Conservation (phyloP, 371 early-diverging fungal species). For the Mucor indicus region DNA sequence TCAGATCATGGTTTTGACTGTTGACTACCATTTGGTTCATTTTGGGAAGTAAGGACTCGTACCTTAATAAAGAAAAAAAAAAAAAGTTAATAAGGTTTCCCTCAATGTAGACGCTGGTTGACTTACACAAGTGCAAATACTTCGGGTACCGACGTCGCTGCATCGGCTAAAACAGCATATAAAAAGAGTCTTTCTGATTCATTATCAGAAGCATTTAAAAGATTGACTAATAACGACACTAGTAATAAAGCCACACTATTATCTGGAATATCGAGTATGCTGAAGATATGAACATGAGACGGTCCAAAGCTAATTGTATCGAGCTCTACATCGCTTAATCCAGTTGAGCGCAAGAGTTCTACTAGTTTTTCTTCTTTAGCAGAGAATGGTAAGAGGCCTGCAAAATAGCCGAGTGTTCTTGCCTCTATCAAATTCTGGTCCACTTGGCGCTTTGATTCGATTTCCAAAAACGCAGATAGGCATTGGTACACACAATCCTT, state of each 20-base stretch:
- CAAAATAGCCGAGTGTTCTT: conserved; percentile 70
- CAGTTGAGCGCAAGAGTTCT: conserved; percentile 61
- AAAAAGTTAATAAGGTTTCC: no score
- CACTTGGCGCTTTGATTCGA: conserved; percentile 55
- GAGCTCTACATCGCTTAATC: conserved; percentile 50
- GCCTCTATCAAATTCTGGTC: conserved; percentile 55
- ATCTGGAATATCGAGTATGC: conserved; percentile 67
- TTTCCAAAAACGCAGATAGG: conserved; percentile 68
- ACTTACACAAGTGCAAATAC: conserved; percentile 76
- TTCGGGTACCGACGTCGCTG: conserved; percentile 70
- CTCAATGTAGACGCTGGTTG: no score
- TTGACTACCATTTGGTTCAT: conserved; percentile 74
- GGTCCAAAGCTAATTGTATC: conserved; percentile 48
- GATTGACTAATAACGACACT: conserved; percentile 73
- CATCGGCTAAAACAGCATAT: conserved; percentile 81
- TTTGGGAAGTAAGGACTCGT: conserved; percentile 71
- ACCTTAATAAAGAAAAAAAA: conserved; percentile 31
- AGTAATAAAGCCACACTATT: conserved; percentile 69
- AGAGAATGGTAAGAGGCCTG: conserved; percentile 70
- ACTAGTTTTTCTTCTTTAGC: conserved; percentile 61
- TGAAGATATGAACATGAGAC: conserved; percentile 63
- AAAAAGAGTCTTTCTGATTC: conserved; percentile 82
- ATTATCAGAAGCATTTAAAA: conserved; percentile 80
- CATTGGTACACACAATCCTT: conserved; percentile 70
- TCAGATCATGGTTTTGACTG: conserved; percentile 66